Evolutionary conservation across 441 rosid genomes (phyloP).

Genomic region (Adansonia rubrostipa): DNA sequence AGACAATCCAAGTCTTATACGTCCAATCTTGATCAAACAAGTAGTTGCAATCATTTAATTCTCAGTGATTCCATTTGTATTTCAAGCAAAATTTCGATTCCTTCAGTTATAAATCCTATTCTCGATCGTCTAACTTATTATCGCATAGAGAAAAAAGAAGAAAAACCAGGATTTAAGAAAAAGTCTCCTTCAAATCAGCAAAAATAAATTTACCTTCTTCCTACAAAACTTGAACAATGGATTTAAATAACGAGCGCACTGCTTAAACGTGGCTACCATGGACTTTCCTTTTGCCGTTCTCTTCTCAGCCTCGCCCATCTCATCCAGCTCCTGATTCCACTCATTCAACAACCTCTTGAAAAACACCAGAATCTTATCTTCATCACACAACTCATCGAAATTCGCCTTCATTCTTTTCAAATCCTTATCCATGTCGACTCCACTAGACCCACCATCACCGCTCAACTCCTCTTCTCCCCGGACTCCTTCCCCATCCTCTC

Average conservation of each 20-base stretch:
- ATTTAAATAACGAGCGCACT: constrained; percentile 68
- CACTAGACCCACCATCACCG: constrained; percentile 66
- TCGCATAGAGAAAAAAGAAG: background rate
- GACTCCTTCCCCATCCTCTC: constrained; percentile 52
- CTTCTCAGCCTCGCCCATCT: constrained; percentile 59
- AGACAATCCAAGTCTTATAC: background rate
- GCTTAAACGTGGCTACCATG: constrained; percentile 75
- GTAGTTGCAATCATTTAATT: background rate
- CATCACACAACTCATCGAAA: constrained; percentile 69
- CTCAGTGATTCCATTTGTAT: constrained; percentile 4
- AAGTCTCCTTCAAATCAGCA: background rate
- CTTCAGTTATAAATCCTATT: background rate
- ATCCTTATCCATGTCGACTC: constrained; percentile 64
- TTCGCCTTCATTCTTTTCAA: constrained; percentile 65
- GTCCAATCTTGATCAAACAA: background rate
- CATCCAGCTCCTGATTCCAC: constrained; percentile 73
- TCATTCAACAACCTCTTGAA: constrained; percentile 72
- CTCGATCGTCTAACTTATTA: background rate
- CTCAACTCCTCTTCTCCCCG: constrained; percentile 58
- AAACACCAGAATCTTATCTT: constrained; percentile 71
- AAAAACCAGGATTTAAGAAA: background rate
- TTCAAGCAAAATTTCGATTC: constrained; percentile 7
- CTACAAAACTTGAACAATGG: constrained; percentile 75
- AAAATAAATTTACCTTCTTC: constrained; percentile 56
- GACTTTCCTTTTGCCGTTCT: constrained; percentile 73